Conservation (phyloP, 176 grass and related monocot genomes). For the Themeda triandra region DNA sequence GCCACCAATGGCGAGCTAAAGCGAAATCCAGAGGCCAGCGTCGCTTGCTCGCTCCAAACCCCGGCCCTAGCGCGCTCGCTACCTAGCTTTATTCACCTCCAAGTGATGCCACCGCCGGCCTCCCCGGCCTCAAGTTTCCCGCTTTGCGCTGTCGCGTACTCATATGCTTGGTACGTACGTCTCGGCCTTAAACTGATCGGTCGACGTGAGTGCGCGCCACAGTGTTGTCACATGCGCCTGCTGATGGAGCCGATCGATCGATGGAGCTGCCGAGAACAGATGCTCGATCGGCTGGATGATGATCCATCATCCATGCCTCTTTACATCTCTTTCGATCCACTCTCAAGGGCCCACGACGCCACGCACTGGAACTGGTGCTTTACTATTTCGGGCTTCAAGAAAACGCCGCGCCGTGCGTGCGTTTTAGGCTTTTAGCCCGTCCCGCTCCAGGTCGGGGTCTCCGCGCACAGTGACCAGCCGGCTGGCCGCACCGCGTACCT, state of each 20-base stretch:
- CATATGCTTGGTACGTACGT: too few relatives aligned
- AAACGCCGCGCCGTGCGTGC: not conserved
- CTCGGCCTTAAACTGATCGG: not conserved
- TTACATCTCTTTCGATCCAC: not conserved
- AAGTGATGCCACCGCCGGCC: not conserved
- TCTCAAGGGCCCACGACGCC: not conserved
- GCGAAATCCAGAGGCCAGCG: conserved; percentile 32
- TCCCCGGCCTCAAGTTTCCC: not conserved
- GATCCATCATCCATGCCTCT: not conserved
- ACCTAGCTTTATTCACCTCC: not conserved
- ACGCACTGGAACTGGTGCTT: not conserved
- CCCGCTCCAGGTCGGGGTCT: not conserved
- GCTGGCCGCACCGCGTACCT: not conserved
- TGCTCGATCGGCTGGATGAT: conserved; percentile 2
- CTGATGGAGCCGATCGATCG: not conserved
- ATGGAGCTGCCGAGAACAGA: not conserved
- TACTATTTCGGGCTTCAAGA: not conserved
- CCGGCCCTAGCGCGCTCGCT: not conserved
- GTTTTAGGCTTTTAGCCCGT: not conserved
- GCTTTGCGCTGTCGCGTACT: not conserved
- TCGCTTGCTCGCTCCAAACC: not conserved
- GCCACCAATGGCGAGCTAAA: conserved; percentile 17
- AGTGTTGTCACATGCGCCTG: not conserved
- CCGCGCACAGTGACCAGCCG: not conserved
- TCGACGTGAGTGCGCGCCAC: not conserved